Evolutionary conservation across 352 stramenopile genomes (phyloP).

Genomic region (Phytophthora constricta): DNA sequence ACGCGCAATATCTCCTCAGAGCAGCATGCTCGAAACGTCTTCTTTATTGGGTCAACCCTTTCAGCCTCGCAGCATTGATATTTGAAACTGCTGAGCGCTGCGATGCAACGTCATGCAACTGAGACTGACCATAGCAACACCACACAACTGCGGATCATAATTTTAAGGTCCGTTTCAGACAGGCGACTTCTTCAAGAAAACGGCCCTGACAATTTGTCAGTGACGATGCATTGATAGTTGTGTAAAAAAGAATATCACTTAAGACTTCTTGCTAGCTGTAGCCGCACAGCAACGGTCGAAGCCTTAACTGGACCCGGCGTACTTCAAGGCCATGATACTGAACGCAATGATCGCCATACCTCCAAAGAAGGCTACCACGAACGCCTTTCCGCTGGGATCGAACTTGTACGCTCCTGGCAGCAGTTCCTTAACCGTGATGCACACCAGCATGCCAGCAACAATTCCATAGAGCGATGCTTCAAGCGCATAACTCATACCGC

Average conservation of each 20-base stretch:
- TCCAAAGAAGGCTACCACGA: conserved; percentile 86
- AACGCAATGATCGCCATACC: conserved; percentile 91
- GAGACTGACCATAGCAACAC: no score
- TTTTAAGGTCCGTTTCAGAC: no score
- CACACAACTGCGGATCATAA: no score
- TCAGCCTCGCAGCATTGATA: no score
- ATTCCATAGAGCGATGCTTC: conserved; percentile 91
- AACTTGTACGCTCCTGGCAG: conserved; percentile 92
- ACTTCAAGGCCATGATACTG: conserved; percentile 88
- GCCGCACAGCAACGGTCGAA: background rate
- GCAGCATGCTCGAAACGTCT: background rate
- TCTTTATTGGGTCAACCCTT: background rate
- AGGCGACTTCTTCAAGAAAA: no score
- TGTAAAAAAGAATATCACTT: no score
- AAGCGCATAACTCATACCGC: conserved; percentile 71
- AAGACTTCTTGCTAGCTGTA: no score
- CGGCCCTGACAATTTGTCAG: no score
- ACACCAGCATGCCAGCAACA: conserved; percentile 93
- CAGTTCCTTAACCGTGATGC: conserved; percentile 93
- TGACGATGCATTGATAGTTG: no score
- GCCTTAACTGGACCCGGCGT: conserved; percentile 60
- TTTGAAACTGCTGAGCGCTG: no score
- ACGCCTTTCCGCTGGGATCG: conserved; percentile 86
- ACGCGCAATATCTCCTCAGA: background rate
- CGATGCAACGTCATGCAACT: no score